Evolutionary conservation across 306 rosid genomes (phyloP), one percentile per base, ranked within the genome.

Genomic region (Amphicarpaea edgeworthii): DNA sequence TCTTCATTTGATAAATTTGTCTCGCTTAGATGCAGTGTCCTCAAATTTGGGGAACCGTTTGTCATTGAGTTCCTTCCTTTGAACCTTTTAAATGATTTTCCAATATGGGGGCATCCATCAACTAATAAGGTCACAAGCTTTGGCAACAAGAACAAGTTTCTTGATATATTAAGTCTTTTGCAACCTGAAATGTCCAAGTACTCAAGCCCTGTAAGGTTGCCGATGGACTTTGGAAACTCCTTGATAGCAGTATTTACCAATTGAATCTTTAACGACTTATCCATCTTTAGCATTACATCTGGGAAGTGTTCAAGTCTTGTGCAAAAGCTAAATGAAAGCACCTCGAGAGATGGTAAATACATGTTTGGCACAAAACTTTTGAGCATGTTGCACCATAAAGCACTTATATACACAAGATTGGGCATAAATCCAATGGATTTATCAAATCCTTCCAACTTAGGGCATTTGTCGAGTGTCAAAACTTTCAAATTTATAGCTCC

Each of bases 351-450:
- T 8, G 80, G 64, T 37, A 74, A 37, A 26, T 58, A 32, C 34
- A 78, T 78, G 4, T 1, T 17, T 34, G 26, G 62, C 17, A 72
- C 70, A 46, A 77, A 59, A 5, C 28, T 68, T 59, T 12, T 58
- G 24, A 77, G 70, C 46, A 0, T 10, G 15, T 5, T 20, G 54
- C 82, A 77, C 4, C 3, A 19, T 0, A 16, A 11, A 77, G 47
- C 60, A 42, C 46, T 47, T 58, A 77, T 20, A 30, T 20, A 14
- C 1, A 8, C 68, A 6, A 73, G 78, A 7, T 59, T 73, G 26
- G 69, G 68, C 69, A 73, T n/a, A 58, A 72, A 54, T 8, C 77
- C 77, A 38, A 72, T 8, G 16, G 77, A 54, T 55, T 58, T 26
- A 43, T 73, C 45, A 17, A 73, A 50, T 17, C 37, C 8, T n/a